Evolutionary conservation across 495 filamentous ascomycete species (phyloP), one percentile per base, ranked within the genome.

Genomic region (Aspergillus hancockii): DNA sequence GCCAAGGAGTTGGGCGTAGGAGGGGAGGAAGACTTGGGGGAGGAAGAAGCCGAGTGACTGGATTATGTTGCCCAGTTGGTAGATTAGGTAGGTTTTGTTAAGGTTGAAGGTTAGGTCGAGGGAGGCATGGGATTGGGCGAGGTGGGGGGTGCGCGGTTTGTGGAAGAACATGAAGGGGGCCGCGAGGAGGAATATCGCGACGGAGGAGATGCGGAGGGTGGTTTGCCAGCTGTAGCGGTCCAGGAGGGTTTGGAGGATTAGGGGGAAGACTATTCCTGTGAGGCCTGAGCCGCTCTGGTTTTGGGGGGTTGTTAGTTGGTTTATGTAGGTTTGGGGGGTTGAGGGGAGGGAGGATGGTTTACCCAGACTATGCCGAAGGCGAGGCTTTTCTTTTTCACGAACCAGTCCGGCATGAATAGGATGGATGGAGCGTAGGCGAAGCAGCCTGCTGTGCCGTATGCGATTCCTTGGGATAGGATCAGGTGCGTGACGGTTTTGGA

Each of bases 11-110:
- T 70, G 56, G 0, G 81, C 81, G 63, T 83, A 86, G 3, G 76
- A 71, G 6, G 83, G 82, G 0, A 89, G 73, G 65, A 83, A 89
- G 41, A 85, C 75, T 0, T 68, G 65, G 0, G 85, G 84, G 4
- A 87, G 65, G 67, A 87, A 87, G 65, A 75, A 88, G 8, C 85
- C 85, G 3, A 81, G 60, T 0, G 72, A 75, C 65, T 87, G 73
- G 43, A 83, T 49, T 34, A 81, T 66, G 65, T 83, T 83, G 43
- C 77, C 77, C 0, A 73, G 32, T 60, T 82, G 76, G 41, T 82
- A 76, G 31, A 79, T 55, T 55, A 73, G 63, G 64, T 85, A 87
- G 3, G 69, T 64, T 0, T 58, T 63, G 28, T 68, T 67, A 14
- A 57, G 28, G 18, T 82, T 47, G 58, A 85, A 86, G 31, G 55